Evolutionary conservation across 2,329 filamentous ascomycete species (phyloP).

Genomic region (Nemania sp.): DNA sequence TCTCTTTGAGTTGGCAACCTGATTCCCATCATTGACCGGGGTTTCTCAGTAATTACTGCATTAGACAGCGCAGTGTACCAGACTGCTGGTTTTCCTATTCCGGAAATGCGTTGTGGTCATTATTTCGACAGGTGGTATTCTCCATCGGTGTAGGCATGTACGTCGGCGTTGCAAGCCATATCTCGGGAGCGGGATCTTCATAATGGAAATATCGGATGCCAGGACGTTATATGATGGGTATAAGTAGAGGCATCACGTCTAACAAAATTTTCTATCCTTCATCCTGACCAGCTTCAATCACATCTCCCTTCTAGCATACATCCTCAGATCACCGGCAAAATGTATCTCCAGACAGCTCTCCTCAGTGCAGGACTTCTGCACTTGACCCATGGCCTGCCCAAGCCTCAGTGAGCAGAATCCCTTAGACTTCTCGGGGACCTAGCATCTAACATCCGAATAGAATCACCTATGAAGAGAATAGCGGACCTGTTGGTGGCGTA

Average conservation of each 20-base stretch:
- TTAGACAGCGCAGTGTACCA: too few species aligned
- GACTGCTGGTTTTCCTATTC: slow-evolving; percentile 2
- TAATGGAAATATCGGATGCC: background rate
- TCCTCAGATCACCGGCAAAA: slow-evolving; percentile 1
- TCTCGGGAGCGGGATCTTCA: slow-evolving; percentile 7
- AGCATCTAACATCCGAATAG: slow-evolving; percentile 32
- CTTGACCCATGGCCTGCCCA: slow-evolving; percentile 23
- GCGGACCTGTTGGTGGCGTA: slow-evolving; percentile 48
- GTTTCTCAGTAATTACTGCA: too few species aligned
- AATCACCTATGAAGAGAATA: slow-evolving; percentile 50
- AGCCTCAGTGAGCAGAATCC: slow-evolving; percentile 24
- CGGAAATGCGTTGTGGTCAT: slow-evolving; percentile 1
- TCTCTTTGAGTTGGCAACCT: too few species aligned
- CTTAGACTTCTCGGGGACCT: background rate
- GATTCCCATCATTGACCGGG: too few species aligned
- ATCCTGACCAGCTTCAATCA: background rate
- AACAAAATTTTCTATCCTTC: background rate
- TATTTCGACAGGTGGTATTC: slow-evolving; percentile 3
- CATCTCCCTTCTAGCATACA: background rate
- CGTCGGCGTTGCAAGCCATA: slow-evolving; percentile 9
- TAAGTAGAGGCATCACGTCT: slow-evolving; percentile 14
- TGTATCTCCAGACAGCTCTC: slow-evolving; percentile 23
- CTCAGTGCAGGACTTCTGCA: slow-evolving; percentile 24
- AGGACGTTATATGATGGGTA: slow-evolving; percentile 4
- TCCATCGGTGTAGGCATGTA: background rate